Conservation (phyloP, 2,329 filamentous ascomycete species). For the Curvularia hawaiiensis region DNA sequence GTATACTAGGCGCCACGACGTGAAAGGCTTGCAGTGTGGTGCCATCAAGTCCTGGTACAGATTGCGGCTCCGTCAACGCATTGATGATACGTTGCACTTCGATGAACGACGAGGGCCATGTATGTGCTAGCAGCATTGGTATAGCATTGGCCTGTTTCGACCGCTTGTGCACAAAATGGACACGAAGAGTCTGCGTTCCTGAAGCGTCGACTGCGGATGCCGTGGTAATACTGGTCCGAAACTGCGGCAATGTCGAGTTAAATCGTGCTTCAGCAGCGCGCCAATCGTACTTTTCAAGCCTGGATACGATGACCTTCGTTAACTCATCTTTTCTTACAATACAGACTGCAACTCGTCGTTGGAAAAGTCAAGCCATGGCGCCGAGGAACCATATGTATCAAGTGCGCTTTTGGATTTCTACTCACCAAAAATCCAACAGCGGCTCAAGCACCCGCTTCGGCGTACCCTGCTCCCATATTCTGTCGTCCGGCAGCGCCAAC, state of each 20-base stretch:
- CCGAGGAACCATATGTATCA: no score
- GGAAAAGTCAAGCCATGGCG: not conserved
- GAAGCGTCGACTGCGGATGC: constrained; percentile 21
- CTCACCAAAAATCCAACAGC: constrained; percentile 65
- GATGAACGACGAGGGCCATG: constrained; percentile 69
- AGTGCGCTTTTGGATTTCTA: not conserved
- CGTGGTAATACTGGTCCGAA: constrained; percentile 60
- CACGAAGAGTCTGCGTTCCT: constrained; percentile 50
- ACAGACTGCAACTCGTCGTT: constrained; percentile 24
- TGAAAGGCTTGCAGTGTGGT: constrained; percentile 60
- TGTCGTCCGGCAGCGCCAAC: constrained; percentile 53
- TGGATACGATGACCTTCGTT: not conserved
- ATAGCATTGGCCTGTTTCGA: constrained; percentile 61
- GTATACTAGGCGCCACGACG: constrained; percentile 68
- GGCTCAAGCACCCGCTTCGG: constrained; percentile 67
- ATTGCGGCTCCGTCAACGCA: constrained; percentile 60
- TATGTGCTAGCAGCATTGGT: constrained; percentile 68
- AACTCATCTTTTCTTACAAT: not conserved
- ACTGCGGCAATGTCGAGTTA: constrained; percentile 67
- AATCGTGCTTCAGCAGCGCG: constrained; percentile 62
- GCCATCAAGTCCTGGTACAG: constrained; percentile 34
- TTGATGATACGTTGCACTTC: constrained; percentile 62
- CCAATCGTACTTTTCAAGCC: constrained; percentile 72
- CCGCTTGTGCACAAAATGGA: constrained; percentile 69
- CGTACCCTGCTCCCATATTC: constrained; percentile 60